Conservation (phyloP, 306 rosid species). For the Trifolium repens region DNA sequence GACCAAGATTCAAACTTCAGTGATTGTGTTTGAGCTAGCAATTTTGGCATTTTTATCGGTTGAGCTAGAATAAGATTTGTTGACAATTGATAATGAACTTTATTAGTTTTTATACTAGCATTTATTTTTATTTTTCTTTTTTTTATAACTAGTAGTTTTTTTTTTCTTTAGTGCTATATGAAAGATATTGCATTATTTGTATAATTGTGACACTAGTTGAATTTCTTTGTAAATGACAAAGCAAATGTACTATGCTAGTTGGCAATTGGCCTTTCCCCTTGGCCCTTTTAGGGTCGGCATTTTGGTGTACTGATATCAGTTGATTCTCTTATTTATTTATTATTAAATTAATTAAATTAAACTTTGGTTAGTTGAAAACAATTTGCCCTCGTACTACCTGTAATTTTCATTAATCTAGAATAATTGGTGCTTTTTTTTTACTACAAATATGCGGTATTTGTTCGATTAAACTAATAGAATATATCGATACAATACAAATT, state of each 20-base stretch:
- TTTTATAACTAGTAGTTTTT: too few species aligned
- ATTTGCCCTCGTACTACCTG: not conserved
- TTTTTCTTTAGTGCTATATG: too few species aligned
- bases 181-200: slow-evolving; percentile 27
- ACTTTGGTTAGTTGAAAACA: slow-evolving; percentile 18
- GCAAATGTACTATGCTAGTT: not conserved
- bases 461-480: too few species aligned
- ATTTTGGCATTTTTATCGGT: too few species aligned
- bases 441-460: too few species aligned
- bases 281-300: not conserved
- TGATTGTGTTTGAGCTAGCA: too few species aligned
- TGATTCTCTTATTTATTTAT: not conserved
- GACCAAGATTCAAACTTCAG: too few species aligned
- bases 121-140: too few species aligned
- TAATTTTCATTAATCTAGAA: not conserved
- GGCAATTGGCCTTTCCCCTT: not conserved
- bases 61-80: too few species aligned
- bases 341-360: not conserved
- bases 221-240: slow-evolving; percentile 35
- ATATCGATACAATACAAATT: too few species aligned
- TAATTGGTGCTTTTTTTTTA: not conserved
- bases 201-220: slow-evolving; percentile 27
- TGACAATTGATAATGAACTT: too few species aligned
- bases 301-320: slow-evolving; percentile 3
- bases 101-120: too few species aligned